phyloP scores from a whole-genome alignment of 2,329 filamentous ascomycete species.

The Aciculosporium take region DNA sequence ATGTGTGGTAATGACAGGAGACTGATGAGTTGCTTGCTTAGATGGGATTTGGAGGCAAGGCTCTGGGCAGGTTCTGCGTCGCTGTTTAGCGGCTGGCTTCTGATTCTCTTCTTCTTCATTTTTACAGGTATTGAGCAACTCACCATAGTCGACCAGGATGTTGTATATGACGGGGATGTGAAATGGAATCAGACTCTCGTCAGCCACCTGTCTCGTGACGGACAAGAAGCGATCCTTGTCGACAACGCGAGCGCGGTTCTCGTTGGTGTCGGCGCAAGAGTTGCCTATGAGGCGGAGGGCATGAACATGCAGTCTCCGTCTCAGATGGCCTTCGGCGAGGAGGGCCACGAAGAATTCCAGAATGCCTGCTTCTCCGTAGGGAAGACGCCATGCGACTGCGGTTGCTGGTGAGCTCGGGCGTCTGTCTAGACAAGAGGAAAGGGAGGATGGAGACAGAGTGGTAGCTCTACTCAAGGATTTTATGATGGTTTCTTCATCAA shows the following conservation, averaged over 20 bases:
- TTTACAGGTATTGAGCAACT: constrained; percentile 9
- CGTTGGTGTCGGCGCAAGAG: constrained; percentile 48
- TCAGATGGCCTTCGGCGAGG: constrained; percentile 24
- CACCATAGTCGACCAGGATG: constrained; percentile 49
- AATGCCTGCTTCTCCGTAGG: constrained; percentile 43
- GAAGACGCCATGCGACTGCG: constrained; percentile 39
- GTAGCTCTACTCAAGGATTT: too few relatives aligned
- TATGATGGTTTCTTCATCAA: too few relatives aligned
- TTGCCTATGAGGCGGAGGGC: constrained; percentile 45
- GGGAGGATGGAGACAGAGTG: not conserved
- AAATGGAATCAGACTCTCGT: constrained; percentile 35
- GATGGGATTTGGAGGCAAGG: constrained; percentile 35
- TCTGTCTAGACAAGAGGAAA: not conserved
- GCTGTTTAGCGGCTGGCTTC: not conserved
- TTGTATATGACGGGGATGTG: constrained; percentile 48
- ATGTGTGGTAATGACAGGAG: constrained; percentile 34
- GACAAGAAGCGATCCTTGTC: constrained; percentile 30
- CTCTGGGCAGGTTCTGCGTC: constrained; percentile 40
- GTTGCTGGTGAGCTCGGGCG: constrained; percentile 1
- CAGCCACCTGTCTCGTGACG: constrained; percentile 33
- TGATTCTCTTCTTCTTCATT: not conserved
- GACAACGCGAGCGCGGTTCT: constrained; percentile 43
- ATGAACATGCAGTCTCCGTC: constrained; percentile 35
- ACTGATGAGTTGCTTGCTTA: constrained; percentile 34
- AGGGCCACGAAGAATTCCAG: constrained; percentile 40